Base-by-base conservation (phyloP, 257 asterid species). In the Solanum clarkiae region DNA sequence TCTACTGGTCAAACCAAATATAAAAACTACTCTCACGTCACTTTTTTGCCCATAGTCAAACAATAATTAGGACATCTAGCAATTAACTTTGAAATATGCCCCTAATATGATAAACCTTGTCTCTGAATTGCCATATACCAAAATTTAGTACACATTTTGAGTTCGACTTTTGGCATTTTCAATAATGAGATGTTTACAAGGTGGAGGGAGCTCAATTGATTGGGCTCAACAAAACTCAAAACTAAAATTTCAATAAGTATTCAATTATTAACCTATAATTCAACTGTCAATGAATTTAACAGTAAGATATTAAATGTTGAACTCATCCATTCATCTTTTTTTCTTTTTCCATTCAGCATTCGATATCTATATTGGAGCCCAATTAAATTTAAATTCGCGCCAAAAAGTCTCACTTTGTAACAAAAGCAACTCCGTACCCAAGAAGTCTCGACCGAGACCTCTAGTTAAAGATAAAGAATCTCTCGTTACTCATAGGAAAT, bases 1-100 rank as follows among this genome's bases (percentile, higher is more conserved):
- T 4, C 81, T 75, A 75, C 45, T 75, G 81, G 82, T 77, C 82
- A 77, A 77, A 49, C 82, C 45, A 77, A 75, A 47, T 75, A 47
- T 75, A 49, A 24, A 47, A 75, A 24, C 11, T 44, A 51, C 24
- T 77, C 47, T 77, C 82, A 77, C 82, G 65, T 77, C 47, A 77
- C 47, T 4, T 11, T 11, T 42, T 77, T 69, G 44, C 84, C 80
- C 42, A 17, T 45, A 82, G 88, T 84, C 88, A 89, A 82, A 84
- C 71, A 69, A 17, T 20, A 86, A 42, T 68, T 86, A 86, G 81
- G 86, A 66, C 59, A 51, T 54, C 85, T 22, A 65, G 65, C 80
- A 80, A 63, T 44, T 85, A 80, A 18, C 89, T 36, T 84, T 68
- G 74, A 84, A 47, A 29, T 47, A 26, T 69, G 7, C 5, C 36